Base-by-base conservation (phyloP, 2,329 filamentous ascomycete genomes). In the Aspergillus tubingensis region DNA sequence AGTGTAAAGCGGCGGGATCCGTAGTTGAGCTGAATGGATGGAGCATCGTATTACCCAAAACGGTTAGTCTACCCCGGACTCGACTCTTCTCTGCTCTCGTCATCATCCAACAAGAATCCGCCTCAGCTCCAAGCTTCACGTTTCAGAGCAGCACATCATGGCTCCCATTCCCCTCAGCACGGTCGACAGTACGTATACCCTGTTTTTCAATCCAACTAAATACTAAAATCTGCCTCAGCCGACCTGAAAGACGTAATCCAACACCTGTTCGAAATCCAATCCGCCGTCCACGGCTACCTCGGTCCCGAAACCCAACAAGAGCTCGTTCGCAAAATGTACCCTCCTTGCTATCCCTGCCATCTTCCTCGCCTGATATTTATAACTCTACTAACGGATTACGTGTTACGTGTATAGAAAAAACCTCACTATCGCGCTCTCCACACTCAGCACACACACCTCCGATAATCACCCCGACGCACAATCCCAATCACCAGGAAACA, bases 221-320 rank as follows among this genome's bases (percentile, higher is more conserved):
- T 44, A 58, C 52, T 19, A 10, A 27, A 23, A 48, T 17, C 13
- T 7, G 2, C 17, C 23, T 43, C 67, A 83, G 81, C 77, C 51
- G 82, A 86, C 66, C 76, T 88, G 56, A 86, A 86, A 74, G 81
- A 83, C 49, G 82, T 87, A 60, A 85, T 88, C 64, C 83, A 86
- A 66, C 83, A 85, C 66, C 80, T 88, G 54, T 88, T 85, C 76
- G 82, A 86, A 64, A 82, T 86, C 48, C 84, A 88, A 72, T 81
- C 82, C 30, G 79, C 79, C n/a, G 77, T 80, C 1, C 82, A 86
- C 70, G 85, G 86, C 64, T 86, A 87, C 68, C 80, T 86, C 62
- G 85, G 85, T 43, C 76, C 79, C 32, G 79, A 81, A 54, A 86
- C 84, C 5, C 81, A 85, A 65, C 79, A 83, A 54, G 82, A 84